phyloP scores from a whole-genome alignment of 768 basidiomycete genomes.

The Clitopilus hobsonii region DNA sequence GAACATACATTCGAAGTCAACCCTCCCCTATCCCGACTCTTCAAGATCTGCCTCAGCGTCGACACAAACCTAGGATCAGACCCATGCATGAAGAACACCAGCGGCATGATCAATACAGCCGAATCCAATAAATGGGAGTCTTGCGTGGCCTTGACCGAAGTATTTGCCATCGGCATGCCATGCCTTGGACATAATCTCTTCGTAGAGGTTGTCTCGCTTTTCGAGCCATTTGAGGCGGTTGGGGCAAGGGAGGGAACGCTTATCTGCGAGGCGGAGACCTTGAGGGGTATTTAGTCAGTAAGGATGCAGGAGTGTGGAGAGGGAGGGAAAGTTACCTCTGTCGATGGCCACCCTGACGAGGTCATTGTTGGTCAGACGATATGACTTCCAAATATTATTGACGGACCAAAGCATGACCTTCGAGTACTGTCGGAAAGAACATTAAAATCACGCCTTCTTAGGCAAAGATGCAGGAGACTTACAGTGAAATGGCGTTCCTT shows the following conservation, averaged over 20 bases:
- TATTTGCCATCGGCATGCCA: conserved; percentile 69
- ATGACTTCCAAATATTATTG: neutral
- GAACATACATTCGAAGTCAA: conserved; percentile 75
- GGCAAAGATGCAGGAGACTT: neutral
- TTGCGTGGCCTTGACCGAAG: conserved; percentile 91
- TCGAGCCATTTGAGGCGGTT: conserved; percentile 65
- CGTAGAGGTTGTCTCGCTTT: conserved; percentile 81
- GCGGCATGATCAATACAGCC: conserved; percentile 86
- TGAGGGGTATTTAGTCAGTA: neutral
- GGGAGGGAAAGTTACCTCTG: conserved; percentile 45
- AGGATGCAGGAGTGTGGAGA: too few species aligned
- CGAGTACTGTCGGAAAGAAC: conserved; percentile 11
- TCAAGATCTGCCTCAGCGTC: conserved; percentile 81
- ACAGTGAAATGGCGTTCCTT: conserved; percentile 84
- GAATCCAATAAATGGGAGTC: conserved; percentile 79
- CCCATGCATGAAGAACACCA: conserved; percentile 89
- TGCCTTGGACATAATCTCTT: conserved; percentile 87
- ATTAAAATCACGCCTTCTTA: too few species aligned
- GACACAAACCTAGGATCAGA: conserved; percentile 85
- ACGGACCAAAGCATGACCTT: conserved; percentile 88
- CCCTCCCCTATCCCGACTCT: conserved; percentile 85
- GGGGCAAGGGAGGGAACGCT: conserved; percentile 87
- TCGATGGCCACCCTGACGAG: conserved; percentile 87
- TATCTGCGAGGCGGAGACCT: conserved; percentile 89
- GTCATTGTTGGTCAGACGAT: neutral